Base-by-base conservation (phyloP, 2,329 filamentous ascomycete species). In the Nothophaeocryptopus gaeumannii region DNA sequence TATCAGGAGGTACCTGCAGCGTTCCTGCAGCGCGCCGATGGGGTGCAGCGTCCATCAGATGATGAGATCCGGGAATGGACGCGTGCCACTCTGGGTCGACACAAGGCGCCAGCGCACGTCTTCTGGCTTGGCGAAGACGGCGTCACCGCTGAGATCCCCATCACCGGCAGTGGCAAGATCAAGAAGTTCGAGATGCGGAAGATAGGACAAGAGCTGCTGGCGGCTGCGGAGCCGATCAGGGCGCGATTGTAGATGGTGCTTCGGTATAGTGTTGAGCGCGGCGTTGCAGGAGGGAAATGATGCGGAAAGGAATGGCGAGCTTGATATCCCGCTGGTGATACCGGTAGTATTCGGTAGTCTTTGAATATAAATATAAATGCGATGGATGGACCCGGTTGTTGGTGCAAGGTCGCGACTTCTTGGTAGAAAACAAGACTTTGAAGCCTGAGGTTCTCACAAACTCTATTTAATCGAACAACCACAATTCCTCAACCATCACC, bases 121-220 rank as follows among this genome's bases (percentile, higher is more conserved):
- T 90, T 90, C 64, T 89, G 86, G 79, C 76, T 91, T 20, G 88
- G 87, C 0, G 72, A 72, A 39, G 68, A 70, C 31, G 71, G 67
- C 11, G 61, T 66, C 26, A 59, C 59, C 0, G 62, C 64, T 5
- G 50, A 60, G 13, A 58, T 73, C 0, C 72, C 72, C 8, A 61
- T 72, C 36, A 75, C 72, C 1, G 72, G 70, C 1, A 74, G 70
- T 55, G 72, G 72, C 9, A 75, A 74, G 65, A 69, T 74, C 36
- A 69, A 70, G 58, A 74, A 75, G 58, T 73, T 72, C 55, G 65
- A 64, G 54, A 56, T 67, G 59, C 34, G 53, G 36, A 46, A 35
- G 33, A 52, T 52, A 15, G 54, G 49, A n/a, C 39, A 53, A 35
- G 43, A 45, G 55, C 11, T 55, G 50, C 32, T 67, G 63, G 47